Percentiles rank a stretch among this genome's conserved stretches.
Conservation (phyloP, 2,329 filamentous ascomycete genomes). For the Trichoderma atrobrunneum region DNA sequence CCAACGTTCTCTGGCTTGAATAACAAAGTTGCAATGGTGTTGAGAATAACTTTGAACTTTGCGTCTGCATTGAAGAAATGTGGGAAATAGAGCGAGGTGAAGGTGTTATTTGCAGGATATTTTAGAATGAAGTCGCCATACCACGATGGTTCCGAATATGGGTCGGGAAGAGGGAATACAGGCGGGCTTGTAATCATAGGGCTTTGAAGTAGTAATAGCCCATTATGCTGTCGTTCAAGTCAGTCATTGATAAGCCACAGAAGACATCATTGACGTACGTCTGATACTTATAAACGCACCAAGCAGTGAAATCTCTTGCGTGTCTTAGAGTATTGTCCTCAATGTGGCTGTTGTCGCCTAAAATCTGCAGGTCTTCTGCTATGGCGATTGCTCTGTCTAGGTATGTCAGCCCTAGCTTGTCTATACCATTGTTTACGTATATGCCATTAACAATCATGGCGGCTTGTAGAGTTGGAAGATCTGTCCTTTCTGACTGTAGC, state of each 20-base stretch:
- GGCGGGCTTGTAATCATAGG: constrained; percentile 30
- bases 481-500: constrained; percentile 25
- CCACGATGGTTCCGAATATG: constrained; percentile 22
- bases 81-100: constrained; percentile 26
- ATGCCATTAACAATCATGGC: constrained; percentile 30
- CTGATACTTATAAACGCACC: constrained; percentile 33
- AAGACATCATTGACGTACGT: constrained; percentile 25
- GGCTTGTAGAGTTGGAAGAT: constrained; percentile 35
- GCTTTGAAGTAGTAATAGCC: constrained; percentile 9
- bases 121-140: constrained; percentile 33
- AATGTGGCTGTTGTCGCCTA: constrained; percentile 13
- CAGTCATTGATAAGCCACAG: not conserved
- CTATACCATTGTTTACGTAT: constrained; percentile 30
- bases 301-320: constrained; percentile 32
- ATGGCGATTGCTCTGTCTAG: constrained; percentile 30
- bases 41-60: constrained; percentile 30
- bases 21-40: constrained; percentile 23
- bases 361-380: constrained; percentile 31
- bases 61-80: constrained; percentile 28
- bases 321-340: not conserved
- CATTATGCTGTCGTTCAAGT: not conserved
- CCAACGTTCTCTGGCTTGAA: constrained; percentile 9
- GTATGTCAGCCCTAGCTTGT: constrained; percentile 34
- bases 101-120: constrained; percentile 27
- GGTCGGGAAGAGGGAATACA: constrained; percentile 26